phyloP scores from a whole-genome alignment of 176 grass and related monocot genomes.

The Elymus sibiricus region DNA sequence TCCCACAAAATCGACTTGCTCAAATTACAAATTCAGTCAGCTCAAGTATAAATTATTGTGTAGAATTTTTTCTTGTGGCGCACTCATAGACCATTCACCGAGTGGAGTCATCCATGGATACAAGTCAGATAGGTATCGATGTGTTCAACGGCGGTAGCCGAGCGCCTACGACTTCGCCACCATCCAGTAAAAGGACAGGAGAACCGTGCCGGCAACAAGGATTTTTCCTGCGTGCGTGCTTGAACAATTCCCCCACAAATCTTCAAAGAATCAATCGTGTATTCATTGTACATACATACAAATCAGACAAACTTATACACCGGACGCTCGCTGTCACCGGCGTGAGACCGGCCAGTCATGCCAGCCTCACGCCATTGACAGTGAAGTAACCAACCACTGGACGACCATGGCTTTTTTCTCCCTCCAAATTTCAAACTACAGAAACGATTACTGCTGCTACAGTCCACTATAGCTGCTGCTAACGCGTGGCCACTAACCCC shows the following conservation, averaged over 20 bases:
- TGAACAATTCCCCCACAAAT: neutral
- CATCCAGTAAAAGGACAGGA: neutral
- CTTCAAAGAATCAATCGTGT: constrained; percentile 52
- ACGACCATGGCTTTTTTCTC: neutral
- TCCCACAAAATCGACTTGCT: no score
- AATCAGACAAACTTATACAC: constrained; percentile 14
- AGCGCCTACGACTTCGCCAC: neutral
- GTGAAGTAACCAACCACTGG: neutral
- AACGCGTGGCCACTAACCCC: neutral
- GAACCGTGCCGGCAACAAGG: neutral
- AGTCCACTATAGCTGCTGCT: neutral
- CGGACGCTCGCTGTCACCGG: constrained; percentile 21
- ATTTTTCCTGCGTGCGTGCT: neutral
- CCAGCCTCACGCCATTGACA: constrained; percentile 32
- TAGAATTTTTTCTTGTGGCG: neutral
- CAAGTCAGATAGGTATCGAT: no score
- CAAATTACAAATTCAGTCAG: no score
- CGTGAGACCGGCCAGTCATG: constrained; percentile 26
- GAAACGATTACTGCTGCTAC: neutral
- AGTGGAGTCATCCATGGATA: neutral
- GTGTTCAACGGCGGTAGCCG: neutral
- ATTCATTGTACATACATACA: constrained; percentile 23
- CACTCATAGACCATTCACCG: neutral
- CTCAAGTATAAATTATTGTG: no score
- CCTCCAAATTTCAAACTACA: constrained; percentile 23